Evolutionary conservation across 805 yeast genomes (phyloP).

Genomic region (Metschnikowia anglica): DNA sequence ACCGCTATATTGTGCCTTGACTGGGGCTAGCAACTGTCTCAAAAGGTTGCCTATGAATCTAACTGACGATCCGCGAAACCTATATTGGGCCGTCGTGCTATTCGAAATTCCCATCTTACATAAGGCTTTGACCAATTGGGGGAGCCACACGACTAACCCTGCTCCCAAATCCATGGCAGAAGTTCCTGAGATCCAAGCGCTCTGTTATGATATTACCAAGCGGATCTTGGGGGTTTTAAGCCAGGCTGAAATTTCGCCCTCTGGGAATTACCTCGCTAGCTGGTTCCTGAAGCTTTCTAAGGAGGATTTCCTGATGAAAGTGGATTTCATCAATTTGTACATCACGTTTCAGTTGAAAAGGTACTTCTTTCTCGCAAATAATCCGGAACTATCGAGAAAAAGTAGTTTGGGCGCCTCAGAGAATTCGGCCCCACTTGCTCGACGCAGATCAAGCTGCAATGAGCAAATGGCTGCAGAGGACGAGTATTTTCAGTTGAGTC

Average conservation of each 20-base stretch:
- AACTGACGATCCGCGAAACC: conserved; percentile 40
- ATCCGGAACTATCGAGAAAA: conserved; percentile 17
- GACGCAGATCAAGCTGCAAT: conserved; percentile 7
- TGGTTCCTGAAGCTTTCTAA: conserved; percentile 53
- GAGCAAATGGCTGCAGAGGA: conserved; percentile 2
- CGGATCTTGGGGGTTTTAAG: conserved; percentile 68
- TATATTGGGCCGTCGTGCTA: conserved; percentile 62
- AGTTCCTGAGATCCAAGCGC: conserved; percentile 50
- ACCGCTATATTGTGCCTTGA: conserved; percentile 57
- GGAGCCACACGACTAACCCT: conserved; percentile 10
- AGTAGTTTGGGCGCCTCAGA: conserved; percentile 8
- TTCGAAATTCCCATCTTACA: conserved; percentile 66
- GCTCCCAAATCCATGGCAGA: conserved; percentile 31
- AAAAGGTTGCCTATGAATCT: conserved; percentile 44
- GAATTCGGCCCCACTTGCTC: neutral
- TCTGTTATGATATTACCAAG: conserved; percentile 69
- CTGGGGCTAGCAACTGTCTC: conserved; percentile 51
- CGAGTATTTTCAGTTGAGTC: conserved; percentile 17
- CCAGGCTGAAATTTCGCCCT: conserved; percentile 39
- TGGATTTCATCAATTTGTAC: conserved; percentile 72
- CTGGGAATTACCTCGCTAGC: conserved; percentile 46
- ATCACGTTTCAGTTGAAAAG: conserved; percentile 72
- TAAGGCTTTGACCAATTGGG: conserved; percentile 42
- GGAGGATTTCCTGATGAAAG: conserved; percentile 47
- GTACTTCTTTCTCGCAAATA: conserved; percentile 42